Conservation (phyloP, 345 rosid genomes). For the Erysimum cheiranthoides region DNA sequence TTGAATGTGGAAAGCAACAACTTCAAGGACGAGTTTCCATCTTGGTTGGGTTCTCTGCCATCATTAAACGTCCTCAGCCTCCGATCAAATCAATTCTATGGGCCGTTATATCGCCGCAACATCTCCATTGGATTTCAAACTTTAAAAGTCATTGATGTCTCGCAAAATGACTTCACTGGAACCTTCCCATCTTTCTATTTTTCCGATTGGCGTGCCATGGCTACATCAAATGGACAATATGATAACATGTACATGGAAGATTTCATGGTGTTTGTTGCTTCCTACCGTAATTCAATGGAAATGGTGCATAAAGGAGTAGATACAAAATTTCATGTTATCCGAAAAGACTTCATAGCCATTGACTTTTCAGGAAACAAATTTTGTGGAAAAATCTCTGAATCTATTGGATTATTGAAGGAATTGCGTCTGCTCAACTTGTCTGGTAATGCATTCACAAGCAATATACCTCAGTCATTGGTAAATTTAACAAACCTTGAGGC, state of each 20-base stretch:
- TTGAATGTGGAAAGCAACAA: slow-evolving; percentile 47
- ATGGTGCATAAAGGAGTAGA: slow-evolving; percentile 12
- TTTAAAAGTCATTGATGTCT: slow-evolving; percentile 52
- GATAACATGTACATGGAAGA: background rate
- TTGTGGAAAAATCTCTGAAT: slow-evolving; percentile 7
- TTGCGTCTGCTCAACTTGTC: background rate
- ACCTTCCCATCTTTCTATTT: background rate
- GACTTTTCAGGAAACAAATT: slow-evolving; percentile 25
- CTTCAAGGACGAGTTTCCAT: slow-evolving; percentile 50
- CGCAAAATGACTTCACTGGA: slow-evolving; percentile 46
- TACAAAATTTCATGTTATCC: background rate
- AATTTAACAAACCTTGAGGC: slow-evolving; percentile 12
- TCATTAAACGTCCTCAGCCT: slow-evolving; percentile 46
- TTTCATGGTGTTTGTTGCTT: background rate
- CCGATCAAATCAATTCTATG: slow-evolving; percentile 48
- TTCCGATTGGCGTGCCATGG: background rate
- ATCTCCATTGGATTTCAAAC: slow-evolving; percentile 10
- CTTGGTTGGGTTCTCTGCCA: slow-evolving; percentile 41
- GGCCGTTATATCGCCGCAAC: slow-evolving; percentile 26
- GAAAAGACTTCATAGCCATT: background rate
- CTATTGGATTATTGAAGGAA: slow-evolving; percentile 11
- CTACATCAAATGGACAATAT: background rate
- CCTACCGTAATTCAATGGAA: background rate
- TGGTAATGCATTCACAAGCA: slow-evolving; percentile 10
- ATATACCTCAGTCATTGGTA: slow-evolving; percentile 8